Evolutionary conservation across 2,329 filamentous ascomycete genomes (phyloP).

Genomic region (Exophiala sp.): DNA sequence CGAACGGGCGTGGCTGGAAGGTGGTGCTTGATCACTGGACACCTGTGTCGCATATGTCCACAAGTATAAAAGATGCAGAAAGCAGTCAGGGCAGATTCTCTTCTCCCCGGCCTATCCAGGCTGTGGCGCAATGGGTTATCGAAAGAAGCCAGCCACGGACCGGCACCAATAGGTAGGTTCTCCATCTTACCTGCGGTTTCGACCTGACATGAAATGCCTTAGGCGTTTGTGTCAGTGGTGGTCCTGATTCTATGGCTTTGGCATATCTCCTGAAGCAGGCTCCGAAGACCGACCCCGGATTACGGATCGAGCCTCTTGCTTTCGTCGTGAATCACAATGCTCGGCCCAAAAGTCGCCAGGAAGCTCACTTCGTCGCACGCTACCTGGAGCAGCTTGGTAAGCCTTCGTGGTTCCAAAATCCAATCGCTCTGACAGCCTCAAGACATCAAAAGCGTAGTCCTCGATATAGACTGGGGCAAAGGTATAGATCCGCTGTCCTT

Average conservation of each 20-base stretch:
- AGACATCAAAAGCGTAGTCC: constrained; percentile 31
- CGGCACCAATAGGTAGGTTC: constrained; percentile 8
- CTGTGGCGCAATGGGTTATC: not conserved
- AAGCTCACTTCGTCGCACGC: constrained; percentile 48
- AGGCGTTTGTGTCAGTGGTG: constrained; percentile 74
- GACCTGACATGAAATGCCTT: not conserved
- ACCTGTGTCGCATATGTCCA: not conserved
- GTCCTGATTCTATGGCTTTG: constrained; percentile 96
- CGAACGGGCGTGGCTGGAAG: not conserved
- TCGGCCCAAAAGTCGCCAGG: constrained; percentile 50
- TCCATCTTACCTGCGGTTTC: not conserved
- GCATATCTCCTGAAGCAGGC: constrained; percentile 62
- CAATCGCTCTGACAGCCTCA: constrained; percentile 31
- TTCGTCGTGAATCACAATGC: constrained; percentile 58
- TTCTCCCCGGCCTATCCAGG: not conserved
- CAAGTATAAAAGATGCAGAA: not conserved
- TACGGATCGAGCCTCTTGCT: constrained; percentile 39
- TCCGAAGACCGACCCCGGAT: constrained; percentile 22
- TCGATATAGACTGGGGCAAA: constrained; percentile 50
- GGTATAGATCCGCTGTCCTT: constrained; percentile 38
- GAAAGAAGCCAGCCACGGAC: not conserved
- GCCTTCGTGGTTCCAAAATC: constrained; percentile 10
- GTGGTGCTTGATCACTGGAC: not conserved
- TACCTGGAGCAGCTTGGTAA: constrained; percentile 44
- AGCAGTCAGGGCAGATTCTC: not conserved